Base-by-base conservation (phyloP, 139 green algal genomes). In the Tetraselmis striata region DNA sequence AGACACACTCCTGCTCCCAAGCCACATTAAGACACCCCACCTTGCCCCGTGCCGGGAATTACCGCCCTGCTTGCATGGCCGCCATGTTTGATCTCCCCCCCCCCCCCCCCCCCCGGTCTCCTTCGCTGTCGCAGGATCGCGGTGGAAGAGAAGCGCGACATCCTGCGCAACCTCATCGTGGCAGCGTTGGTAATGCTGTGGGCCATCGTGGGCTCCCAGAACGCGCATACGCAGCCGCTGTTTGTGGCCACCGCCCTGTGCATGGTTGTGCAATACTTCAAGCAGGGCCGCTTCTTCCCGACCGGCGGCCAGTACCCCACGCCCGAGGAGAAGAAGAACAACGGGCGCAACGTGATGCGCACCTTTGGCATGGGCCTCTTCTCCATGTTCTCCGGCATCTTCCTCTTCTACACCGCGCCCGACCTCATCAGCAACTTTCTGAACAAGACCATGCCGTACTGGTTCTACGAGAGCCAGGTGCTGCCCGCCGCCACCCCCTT, bases 381-480 rank as follows among this genome's bases (percentile, higher is more conserved):
- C 45, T 87, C 89, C 45, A 92, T 89, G 30, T 91, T 90, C 31
- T 29, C 45, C 31, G 90, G 90, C 31, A 87, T 83, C 79, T 80
- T 88, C 74, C 26, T 90, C 28, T 78, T 88, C 45, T 91, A 84
- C 84, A 91, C 89, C 0, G 25, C 88, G 11, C 90, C 90, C 28
- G 88, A 92, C 30, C 29, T 74, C 29, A 78, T 89, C 28, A 84
- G 80, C 2, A 59, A 75, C 2, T 29, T 77, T 2, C 31, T 92
- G 22, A 85, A 80, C n/a, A 75, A 77, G 59, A 31, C 85, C 27
- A 58, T 93, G 79, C 90, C 90, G 24, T 59, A 83, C 75, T 90
- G 83, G 87, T 93, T 93, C 32, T 93, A 93, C 80, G 85, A 91
- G 77, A 83, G 78, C 27, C 30, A 88, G 84, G 84, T 88, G 45